A percentile compares a stretch with the other conserved stretches of the same genome.
These are phyloP conservation scores for Rhizopus delemar DNA, from an alignment of 371 early-diverging fungal genomes.

Conservation along the genomic window DNA sequence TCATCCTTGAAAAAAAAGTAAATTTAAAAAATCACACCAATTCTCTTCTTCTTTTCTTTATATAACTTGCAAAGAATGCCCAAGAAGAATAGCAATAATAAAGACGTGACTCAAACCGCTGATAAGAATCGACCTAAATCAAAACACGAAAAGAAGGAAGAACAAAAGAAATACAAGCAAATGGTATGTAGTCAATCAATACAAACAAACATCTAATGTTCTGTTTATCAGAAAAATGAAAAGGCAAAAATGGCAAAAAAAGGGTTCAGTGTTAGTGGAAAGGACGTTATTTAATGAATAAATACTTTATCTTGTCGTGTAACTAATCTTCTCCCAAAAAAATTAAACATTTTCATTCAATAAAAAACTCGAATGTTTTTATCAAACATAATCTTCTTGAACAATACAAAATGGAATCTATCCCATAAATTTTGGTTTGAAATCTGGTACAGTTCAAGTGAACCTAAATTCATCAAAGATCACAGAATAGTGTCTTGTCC, in stretches of 20 bases:
- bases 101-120: slow-evolving; percentile 26
- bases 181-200: slow-evolving; percentile 9
- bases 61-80: slow-evolving; percentile 16
- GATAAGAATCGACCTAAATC: slow-evolving; percentile 39
- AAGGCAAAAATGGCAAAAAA: slow-evolving; percentile 26
- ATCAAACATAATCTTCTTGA: too few species aligned
- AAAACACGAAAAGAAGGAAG: slow-evolving; percentile 34
- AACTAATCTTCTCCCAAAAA: too few species aligned
- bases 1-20: too few species aligned
- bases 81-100: slow-evolving; percentile 16
- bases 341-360: too few species aligned
- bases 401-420: too few species aligned
- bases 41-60: slow-evolving; percentile 9
- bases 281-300: too few species aligned
- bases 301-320: too few species aligned
- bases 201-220: background rate
- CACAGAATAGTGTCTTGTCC: too few species aligned
- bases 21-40: background rate
- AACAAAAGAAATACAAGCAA: slow-evolving; percentile 31
- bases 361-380: too few species aligned
- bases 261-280: slow-evolving; percentile 7
- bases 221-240: slow-evolving; percentile 25
- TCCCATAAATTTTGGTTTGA: too few species aligned
- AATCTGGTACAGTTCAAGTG: too few species aligned
- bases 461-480: too few species aligned